These are phyloP conservation scores for Ocimum tenuiflorum DNA, from an alignment of 257 asterid genomes.

Conservation along the genomic window DNA sequence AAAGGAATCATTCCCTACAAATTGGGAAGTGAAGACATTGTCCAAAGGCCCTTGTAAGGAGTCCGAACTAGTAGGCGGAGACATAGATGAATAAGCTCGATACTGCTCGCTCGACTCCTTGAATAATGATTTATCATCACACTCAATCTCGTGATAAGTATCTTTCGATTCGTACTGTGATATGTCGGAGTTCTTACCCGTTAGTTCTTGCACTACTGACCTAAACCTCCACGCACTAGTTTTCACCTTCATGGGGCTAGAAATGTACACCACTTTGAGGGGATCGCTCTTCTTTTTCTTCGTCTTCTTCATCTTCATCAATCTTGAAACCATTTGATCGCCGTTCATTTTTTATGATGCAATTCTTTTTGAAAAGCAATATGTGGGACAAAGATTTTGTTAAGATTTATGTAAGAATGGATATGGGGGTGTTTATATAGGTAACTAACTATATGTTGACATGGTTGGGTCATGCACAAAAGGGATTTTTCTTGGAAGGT, in stretches of 20 bases:
- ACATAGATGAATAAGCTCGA: slow-evolving; percentile 15
- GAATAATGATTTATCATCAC: background rate
- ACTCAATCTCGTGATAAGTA: slow-evolving; percentile 19
- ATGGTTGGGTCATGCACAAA: slow-evolving; percentile 4
- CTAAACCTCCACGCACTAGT: slow-evolving; percentile 70
- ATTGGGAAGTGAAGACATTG: slow-evolving; percentile 26
- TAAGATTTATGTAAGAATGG: background rate
- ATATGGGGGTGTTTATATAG: slow-evolving; percentile 18
- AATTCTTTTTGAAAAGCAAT: too few species aligned
- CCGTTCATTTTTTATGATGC: slow-evolving; percentile 12
- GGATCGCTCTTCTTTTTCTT: slow-evolving; percentile 22
- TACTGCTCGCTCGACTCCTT: slow-evolving; percentile 5
- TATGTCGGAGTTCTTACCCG: slow-evolving; percentile 70
- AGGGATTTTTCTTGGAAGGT: slow-evolving; percentile 63
- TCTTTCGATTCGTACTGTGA: slow-evolving; percentile 35
- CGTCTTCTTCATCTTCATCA: slow-evolving; percentile 11
- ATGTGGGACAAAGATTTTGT: background rate
- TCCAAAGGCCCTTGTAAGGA: too few species aligned
- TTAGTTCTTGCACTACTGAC: slow-evolving; percentile 73
- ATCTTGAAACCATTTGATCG: slow-evolving; percentile 15
- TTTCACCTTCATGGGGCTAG: slow-evolving; percentile 86
- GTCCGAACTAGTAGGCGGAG: slow-evolving; percentile 41
- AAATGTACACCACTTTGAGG: slow-evolving; percentile 80
- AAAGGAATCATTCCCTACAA: slow-evolving; percentile 23
- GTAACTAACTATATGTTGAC: background rate